Percentiles rank a stretch among this genome's conserved stretches.
Conservation (phyloP, 192 early-diverging fungal genomes). For the Rhizophagus sp. region DNA sequence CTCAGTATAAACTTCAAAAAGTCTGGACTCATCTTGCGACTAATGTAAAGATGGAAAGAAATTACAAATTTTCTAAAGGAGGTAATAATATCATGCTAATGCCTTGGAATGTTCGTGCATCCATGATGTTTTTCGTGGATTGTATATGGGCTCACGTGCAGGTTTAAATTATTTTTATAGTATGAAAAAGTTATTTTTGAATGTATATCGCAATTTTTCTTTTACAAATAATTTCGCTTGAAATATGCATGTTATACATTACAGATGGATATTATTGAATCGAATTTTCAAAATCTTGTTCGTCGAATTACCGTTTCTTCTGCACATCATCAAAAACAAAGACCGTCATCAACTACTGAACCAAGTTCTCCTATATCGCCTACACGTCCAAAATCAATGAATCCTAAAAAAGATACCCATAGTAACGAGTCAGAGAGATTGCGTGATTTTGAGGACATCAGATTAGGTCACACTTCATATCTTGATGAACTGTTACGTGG, state of each 20-base stretch:
- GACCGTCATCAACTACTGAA: neutral
- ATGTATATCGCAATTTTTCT: neutral
- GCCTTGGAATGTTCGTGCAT: conserved; percentile 45
- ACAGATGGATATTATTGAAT: conserved; percentile 47
- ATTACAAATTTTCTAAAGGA: neutral
- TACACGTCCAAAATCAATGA: too few relatives aligned
- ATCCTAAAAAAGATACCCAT: neutral
- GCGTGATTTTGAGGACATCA: conserved; percentile 46
- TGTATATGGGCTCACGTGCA: conserved; percentile 72
- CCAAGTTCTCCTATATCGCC: neutral
- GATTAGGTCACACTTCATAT: conserved; percentile 38
- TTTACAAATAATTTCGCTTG: neutral
- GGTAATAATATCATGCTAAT: neutral
- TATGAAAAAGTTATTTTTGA: too few relatives aligned
- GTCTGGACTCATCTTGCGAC: conserved; percentile 42
- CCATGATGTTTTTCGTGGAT: conserved; percentile 73
- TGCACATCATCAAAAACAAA: conserved; percentile 4
- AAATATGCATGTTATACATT: neutral
- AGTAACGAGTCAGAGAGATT: neutral
- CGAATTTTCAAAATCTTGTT: conserved; percentile 38
- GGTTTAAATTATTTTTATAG: conserved; percentile 40
- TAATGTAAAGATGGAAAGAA: conserved; percentile 41
- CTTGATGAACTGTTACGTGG: conserved; percentile 36
- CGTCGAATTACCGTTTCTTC: conserved; percentile 30
- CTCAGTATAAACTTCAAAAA: conserved; percentile 55